Evolutionary conservation across 2,329 filamentous ascomycete species (phyloP).

Genomic region (Pseudogymnoascus sp.): DNA sequence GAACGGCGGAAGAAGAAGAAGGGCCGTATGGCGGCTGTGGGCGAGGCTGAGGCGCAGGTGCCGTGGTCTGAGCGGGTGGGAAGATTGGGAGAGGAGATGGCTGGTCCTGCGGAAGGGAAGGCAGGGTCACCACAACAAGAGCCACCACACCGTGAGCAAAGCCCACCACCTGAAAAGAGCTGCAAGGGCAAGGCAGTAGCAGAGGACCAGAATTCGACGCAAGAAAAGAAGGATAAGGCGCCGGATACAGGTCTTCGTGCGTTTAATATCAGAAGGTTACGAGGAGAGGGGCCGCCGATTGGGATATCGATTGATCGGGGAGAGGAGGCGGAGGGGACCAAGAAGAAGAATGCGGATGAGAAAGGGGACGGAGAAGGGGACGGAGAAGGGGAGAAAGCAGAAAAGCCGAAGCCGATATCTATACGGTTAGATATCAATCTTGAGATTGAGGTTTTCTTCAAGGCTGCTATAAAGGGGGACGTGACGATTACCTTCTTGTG

Average conservation of each 20-base stretch:
- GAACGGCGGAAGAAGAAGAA: slow-evolving; percentile 7
- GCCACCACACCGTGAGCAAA: background rate
- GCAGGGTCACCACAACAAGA: background rate
- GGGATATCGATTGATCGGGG: slow-evolving; percentile 14
- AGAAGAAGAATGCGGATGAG: slow-evolving; percentile 2
- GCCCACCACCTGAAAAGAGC: background rate
- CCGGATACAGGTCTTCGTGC: slow-evolving; percentile 19
- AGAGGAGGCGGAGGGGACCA: slow-evolving; percentile 17
- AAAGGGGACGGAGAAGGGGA: slow-evolving; percentile 32
- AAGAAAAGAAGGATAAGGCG: background rate
- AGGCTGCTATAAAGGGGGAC: slow-evolving; percentile 59
- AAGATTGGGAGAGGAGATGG: background rate
- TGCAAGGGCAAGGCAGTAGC: background rate
- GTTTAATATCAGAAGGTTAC: slow-evolving; percentile 22
- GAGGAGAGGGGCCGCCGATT: slow-evolving; percentile 17
- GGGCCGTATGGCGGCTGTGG: background rate
- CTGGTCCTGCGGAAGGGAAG: background rate
- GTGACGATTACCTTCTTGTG: slow-evolving; percentile 48
- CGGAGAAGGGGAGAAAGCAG: slow-evolving; percentile 35
- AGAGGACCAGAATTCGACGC: background rate
- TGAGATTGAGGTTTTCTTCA: slow-evolving; percentile 71
- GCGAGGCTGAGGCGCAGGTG: background rate
- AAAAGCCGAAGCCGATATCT: slow-evolving; percentile 53
- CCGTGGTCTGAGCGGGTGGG: background rate
- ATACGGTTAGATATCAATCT: slow-evolving; percentile 66